Evolutionary conservation across 2,329 filamentous ascomycete genomes (phyloP), one percentile per base, ranked within the genome.

Genomic region (Magnaporthales sp.): DNA sequence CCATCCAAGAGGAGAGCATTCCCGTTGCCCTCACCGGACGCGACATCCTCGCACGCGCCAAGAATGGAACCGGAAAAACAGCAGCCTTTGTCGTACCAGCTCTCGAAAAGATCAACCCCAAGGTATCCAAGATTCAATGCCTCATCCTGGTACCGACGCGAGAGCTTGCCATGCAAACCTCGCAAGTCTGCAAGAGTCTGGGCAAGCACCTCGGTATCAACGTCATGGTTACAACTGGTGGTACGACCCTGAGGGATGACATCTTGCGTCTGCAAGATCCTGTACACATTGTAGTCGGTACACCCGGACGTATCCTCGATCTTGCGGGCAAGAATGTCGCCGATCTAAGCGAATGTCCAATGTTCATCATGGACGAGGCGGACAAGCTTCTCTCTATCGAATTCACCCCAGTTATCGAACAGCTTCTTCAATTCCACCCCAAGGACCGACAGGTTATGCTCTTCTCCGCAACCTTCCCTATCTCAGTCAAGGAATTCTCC

Each of bases 321-420:
- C 82, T 99, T 72, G 94, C 95, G 68, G 93, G 93, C 77, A 98
- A 99, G 82, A 93, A 91, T 70, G 93, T 99, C 68, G 95, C 95
- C 70, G 95, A 99, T 79, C 86, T 99, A 64, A 96, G 93, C 73
- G 91, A 96, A 80, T 98, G 95, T 77, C 90, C 93, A 73, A 98
- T 96, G 75, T 99, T 99, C 77, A 92, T 99, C 80, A 99, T 99
- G 95, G 95, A 99, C 75, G 95, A 99, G 79, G 95, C 95, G 66
- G 95, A 99, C 80, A 99, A 99, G 83, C 88, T 99, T 68, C 86
- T 99, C 64, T 99, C 95, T 7, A 88, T 92, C 68, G 95, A 99
- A 77, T 99, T 99, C 76, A 99, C 95, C 7, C 93, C 94, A 29
- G 93, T 97, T 70, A 97, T 99, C 71, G 96, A 99, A 79, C 93